These are phyloP conservation scores for Apophysomyces sp. DNA, from an alignment of 371 early-diverging fungal species.

Conservation along the genomic window DNA sequence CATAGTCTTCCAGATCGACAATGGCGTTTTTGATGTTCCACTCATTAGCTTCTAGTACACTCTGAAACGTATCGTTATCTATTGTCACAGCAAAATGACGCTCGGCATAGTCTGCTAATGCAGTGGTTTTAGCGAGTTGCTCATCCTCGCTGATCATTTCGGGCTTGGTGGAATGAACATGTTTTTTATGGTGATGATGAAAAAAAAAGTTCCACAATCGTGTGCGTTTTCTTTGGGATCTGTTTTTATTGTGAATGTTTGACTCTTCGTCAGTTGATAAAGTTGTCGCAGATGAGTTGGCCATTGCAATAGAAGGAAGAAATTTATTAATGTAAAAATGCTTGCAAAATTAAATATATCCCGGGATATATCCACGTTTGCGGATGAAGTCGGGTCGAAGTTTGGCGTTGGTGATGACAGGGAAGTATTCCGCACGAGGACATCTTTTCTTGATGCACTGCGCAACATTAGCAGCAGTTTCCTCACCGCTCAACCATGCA, in stretches of 20 bases:
- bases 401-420: conserved; percentile 27
- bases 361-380: neutral
- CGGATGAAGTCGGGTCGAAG: conserved; percentile 12
- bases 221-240: neutral
- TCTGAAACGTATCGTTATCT: conserved; percentile 12
- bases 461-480: conserved; percentile 21
- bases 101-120: conserved; percentile 19
- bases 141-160: neutral
- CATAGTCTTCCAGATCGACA: conserved; percentile 28
- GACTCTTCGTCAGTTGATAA: neutral
- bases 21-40: conserved; percentile 38
- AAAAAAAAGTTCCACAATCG: neutral
- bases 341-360: neutral
- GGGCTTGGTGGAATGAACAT: neutral
- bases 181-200: neutral
- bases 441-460: conserved; percentile 31
- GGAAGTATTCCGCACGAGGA: conserved; percentile 30
- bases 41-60: conserved; percentile 21
- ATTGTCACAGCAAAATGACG: conserved; percentile 15
- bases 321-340: too few species aligned
- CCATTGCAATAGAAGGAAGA: neutral
- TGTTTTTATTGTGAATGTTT: neutral
- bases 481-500: conserved; percentile 42
- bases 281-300: neutral
- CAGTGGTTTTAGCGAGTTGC: neutral